Evolutionary conservation across 805 yeast genomes (phyloP).

Genomic region (Nakazawaea pomicola): DNA sequence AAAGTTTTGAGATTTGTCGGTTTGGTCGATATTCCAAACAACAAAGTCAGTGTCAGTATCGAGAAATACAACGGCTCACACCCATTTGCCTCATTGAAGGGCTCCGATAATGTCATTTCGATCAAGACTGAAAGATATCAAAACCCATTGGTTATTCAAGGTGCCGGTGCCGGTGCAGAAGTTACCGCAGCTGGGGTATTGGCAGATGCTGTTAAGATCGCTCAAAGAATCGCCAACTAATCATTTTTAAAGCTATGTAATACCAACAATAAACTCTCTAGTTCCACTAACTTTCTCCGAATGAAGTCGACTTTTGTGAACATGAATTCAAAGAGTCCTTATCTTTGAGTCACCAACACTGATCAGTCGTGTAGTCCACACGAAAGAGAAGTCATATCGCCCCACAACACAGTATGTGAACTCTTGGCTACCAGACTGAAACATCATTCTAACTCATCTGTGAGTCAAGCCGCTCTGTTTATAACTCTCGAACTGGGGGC

Average conservation of each 20-base stretch:
- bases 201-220: constrained; percentile 89
- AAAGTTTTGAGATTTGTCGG: constrained; percentile 95
- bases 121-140: constrained; percentile 88
- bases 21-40: constrained; percentile 69
- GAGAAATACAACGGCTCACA: constrained; percentile 83
- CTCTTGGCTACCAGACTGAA: too few relatives aligned
- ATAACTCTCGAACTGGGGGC: too few relatives aligned
- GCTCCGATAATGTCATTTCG: constrained; percentile 93
- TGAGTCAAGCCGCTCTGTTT: too few relatives aligned
- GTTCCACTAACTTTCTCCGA: too few relatives aligned
- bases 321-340: too few relatives aligned
- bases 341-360: too few relatives aligned
- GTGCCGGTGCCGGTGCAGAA: constrained; percentile 89
- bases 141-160: constrained; percentile 92
- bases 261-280: too few relatives aligned
- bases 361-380: too few relatives aligned
- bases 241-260: not conserved
- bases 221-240: constrained; percentile 66
- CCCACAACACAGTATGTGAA: too few relatives aligned
- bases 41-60: constrained; percentile 77
- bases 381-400: too few relatives aligned
- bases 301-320: too few relatives aligned
- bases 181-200: constrained; percentile 79
- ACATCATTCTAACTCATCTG: too few relatives aligned
- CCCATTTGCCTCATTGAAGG: constrained; percentile 93